Conservation (phyloP, 2,329 filamentous ascomycete genomes). For the Alternaria gansuensis region DNA sequence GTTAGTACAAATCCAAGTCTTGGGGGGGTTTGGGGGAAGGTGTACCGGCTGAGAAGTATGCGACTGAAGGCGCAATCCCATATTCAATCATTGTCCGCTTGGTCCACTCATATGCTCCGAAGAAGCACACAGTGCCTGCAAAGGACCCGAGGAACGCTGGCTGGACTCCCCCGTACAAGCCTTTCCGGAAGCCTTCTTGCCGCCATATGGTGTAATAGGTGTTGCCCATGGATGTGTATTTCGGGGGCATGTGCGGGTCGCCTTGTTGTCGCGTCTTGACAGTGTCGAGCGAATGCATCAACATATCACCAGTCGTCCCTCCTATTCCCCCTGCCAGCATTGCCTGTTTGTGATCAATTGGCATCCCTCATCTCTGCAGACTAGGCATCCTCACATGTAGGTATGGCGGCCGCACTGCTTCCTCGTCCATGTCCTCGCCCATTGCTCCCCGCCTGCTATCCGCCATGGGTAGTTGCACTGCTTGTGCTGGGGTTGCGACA, state of each 20-base stretch:
- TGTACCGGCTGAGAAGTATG: conserved; percentile 85
- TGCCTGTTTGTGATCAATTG: conserved; percentile 64
- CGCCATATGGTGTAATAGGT: conserved; percentile 93
- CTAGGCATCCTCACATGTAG: conserved; percentile 54
- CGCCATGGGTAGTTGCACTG: conserved; percentile 32
- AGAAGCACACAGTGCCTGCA: conserved; percentile 92
- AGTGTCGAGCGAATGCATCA: conserved; percentile 99
- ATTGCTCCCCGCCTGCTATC: conserved; percentile 29
- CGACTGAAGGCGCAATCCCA: conserved; percentile 81
- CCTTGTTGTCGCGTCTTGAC: conserved; percentile 98
- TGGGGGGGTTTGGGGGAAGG: conserved; percentile 3
- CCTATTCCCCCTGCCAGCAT: conserved; percentile 96
- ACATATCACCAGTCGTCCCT: conserved; percentile 91
- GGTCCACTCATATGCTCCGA: conserved; percentile 94
- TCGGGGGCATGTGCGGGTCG: conserved; percentile 90
- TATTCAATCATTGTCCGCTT: conserved; percentile 88
- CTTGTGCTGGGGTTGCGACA: conserved; percentile 35
- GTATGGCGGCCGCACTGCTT: conserved; percentile 59
- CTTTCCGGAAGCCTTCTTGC: conserved; percentile 86
- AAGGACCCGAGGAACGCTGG: conserved; percentile 93
- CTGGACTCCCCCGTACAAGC: conserved; percentile 91
- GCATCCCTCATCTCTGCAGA: conserved; percentile 13
- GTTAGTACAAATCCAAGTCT: background rate
- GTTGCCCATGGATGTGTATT: conserved; percentile 87
- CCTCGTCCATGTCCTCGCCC: conserved; percentile 49